phyloP scores from a whole-genome alignment of 1,284 basidiomycete genomes.

The Boletus smithii region DNA sequence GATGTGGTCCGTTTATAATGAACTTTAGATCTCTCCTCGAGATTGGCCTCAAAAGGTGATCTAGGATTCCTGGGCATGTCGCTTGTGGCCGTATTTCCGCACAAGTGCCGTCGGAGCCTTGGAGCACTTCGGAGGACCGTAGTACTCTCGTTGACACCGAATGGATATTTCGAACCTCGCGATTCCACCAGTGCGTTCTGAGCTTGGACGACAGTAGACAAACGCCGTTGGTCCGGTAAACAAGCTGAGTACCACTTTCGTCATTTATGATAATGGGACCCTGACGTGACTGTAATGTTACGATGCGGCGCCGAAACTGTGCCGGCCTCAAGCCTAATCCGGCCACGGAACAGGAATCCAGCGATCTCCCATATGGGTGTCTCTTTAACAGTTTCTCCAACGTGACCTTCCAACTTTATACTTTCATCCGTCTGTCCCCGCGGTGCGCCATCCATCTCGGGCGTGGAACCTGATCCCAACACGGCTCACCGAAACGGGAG shows the following conservation, averaged over 20 bases:
- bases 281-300: slow-evolving; percentile 10
- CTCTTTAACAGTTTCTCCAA: background rate
- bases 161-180: background rate
- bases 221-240: no score
- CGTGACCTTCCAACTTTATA: slow-evolving; percentile 11
- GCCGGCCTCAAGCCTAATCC: slow-evolving; percentile 5
- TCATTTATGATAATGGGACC: slow-evolving; percentile 9
- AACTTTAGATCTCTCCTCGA: background rate
- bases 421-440: slow-evolving; percentile 20
- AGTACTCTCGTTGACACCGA: background rate
- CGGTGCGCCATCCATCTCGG: slow-evolving; percentile 5
- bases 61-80: slow-evolving; percentile 9
- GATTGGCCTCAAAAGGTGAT: background rate
- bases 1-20: background rate
- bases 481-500: slow-evolving; percentile 10
- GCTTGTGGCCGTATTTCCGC: slow-evolving; percentile 24
- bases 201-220: no score
- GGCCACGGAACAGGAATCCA: slow-evolving; percentile 1
- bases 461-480: slow-evolving; percentile 8
- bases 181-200: background rate
- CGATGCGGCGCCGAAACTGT: slow-evolving; percentile 1
- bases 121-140: no score
- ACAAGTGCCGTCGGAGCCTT: slow-evolving; percentile 20
- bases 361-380: slow-evolving; percentile 8
- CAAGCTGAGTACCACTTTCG: no score